Evolutionary conservation across 163 green algal species (phyloP).

Genomic region (Volvox carteri): DNA sequence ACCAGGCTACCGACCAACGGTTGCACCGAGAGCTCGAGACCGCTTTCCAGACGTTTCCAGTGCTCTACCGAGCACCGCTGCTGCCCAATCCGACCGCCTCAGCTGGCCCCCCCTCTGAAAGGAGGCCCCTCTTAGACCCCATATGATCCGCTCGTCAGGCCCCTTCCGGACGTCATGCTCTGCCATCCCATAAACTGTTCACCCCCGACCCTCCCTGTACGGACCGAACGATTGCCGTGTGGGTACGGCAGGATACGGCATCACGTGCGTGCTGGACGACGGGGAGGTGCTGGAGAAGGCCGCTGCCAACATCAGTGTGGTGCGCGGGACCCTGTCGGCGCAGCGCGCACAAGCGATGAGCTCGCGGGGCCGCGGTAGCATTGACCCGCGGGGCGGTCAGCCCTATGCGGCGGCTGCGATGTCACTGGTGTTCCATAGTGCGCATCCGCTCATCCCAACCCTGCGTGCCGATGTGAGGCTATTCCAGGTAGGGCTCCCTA

Average conservation of each 20-base stretch:
- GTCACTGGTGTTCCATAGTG: slow-evolving; percentile 96
- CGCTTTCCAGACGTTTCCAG: too few relatives aligned
- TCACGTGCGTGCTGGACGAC: slow-evolving; percentile 94
- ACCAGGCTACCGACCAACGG: too few relatives aligned
- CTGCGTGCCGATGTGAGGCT: slow-evolving; percentile 94
- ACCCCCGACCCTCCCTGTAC: too few relatives aligned
- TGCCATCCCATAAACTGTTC: too few relatives aligned
- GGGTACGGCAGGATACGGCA: slow-evolving; percentile 89
- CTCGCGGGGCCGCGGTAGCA: slow-evolving; percentile 75
- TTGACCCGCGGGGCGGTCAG: slow-evolving; percentile 82
- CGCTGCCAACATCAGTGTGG: slow-evolving; percentile 92
- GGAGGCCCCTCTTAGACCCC: too few relatives aligned
- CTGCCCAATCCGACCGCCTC: too few relatives aligned
- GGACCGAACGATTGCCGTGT: too few relatives aligned
- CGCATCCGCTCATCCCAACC: slow-evolving; percentile 93
- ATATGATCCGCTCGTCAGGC: too few relatives aligned
- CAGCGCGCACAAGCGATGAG: slow-evolving; percentile 88
- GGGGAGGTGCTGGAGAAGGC: slow-evolving; percentile 96
- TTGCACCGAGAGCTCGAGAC: too few relatives aligned
- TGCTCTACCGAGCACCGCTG: too few relatives aligned
- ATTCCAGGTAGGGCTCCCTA: slow-evolving; percentile 81
- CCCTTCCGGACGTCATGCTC: too few relatives aligned
- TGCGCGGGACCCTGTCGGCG: slow-evolving; percentile 84
- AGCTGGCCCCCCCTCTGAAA: too few relatives aligned
- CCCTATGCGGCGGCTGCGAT: slow-evolving; percentile 92